Evolutionary conservation across 805 yeast genomes (phyloP).

Genomic region (Zygosaccharomyces bisporus): DNA sequence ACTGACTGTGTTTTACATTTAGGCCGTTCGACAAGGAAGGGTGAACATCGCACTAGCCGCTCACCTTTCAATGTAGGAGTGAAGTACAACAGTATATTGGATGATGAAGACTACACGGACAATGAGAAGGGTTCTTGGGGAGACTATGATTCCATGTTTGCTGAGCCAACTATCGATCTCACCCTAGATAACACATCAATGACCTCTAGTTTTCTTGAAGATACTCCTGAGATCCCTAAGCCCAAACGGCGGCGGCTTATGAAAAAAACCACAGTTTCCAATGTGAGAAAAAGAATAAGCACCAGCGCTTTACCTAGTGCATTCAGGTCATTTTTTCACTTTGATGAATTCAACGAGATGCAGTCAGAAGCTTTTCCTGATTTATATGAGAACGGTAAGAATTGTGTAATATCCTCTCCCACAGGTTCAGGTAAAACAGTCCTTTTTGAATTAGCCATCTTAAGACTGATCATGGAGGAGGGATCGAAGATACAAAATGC

Average conservation of each 20-base stretch:
- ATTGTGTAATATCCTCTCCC: slow-evolving; percentile 51
- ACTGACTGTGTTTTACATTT: slow-evolving; percentile 3
- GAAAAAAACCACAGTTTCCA: too few relatives aligned
- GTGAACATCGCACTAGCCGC: slow-evolving; percentile 15
- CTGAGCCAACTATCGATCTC: background rate
- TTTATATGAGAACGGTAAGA: slow-evolving; percentile 37
- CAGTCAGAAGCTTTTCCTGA: slow-evolving; percentile 44
- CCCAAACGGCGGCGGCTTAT: too few relatives aligned
- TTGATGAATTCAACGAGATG: slow-evolving; percentile 43
- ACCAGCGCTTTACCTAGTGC: slow-evolving; percentile 37
- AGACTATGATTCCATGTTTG: slow-evolving; percentile 6
- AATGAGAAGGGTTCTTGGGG: slow-evolving; percentile 4
- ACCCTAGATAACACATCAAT: slow-evolving; percentile 1
- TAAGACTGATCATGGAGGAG: slow-evolving; percentile 32
- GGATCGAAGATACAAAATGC: slow-evolving; percentile 16
- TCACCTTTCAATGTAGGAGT: slow-evolving; percentile 20
- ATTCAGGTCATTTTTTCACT: slow-evolving; percentile 28
- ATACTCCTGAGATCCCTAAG: slow-evolving; percentile 1
- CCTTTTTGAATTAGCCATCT: slow-evolving; percentile 50
- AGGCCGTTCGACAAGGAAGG: slow-evolving; percentile 1
- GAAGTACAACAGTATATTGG: slow-evolving; percentile 25
- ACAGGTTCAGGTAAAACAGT: slow-evolving; percentile 61
- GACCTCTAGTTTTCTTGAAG: slow-evolving; percentile 1
- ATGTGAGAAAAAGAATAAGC: background rate
- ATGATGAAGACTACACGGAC: slow-evolving; percentile 17